A percentile compares a stretch with the other conserved stretches of the same genome.
These are phyloP conservation scores for Phanerochaete carnosa DNA, from an alignment of 768 basidiomycete species.

Conservation along the genomic window DNA sequence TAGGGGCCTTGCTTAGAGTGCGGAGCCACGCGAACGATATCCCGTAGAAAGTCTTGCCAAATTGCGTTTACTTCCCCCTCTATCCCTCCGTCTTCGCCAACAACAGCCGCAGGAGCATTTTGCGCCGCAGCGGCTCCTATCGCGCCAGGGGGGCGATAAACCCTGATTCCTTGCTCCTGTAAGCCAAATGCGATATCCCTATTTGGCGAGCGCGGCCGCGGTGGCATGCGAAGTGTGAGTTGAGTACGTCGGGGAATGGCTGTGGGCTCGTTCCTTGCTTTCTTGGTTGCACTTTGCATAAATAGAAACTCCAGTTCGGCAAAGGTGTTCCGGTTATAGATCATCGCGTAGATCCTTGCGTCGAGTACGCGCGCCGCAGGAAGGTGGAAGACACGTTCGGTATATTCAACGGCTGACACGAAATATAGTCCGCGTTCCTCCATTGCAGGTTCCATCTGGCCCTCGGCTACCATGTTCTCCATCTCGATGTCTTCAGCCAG, in stretches of 20 bases:
- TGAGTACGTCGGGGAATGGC: not conserved
- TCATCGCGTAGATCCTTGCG: not conserved
- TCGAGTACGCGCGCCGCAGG: not conserved
- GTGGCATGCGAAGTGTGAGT: too few species aligned
- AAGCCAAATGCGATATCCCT: too few species aligned
- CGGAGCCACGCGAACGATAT: not conserved
- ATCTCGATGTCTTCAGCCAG: too few species aligned
- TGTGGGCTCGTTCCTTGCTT: not conserved
- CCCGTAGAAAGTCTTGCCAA: not conserved
- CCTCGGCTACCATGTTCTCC: not conserved
- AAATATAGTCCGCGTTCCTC: not conserved
- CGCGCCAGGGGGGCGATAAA: not conserved
- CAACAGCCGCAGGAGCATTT: not conserved
- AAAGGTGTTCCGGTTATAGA: not conserved
- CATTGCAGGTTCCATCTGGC: not conserved
- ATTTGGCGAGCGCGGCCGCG: too few species aligned
- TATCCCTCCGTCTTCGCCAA: not conserved
- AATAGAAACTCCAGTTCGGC: not conserved
- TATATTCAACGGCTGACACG: not conserved
- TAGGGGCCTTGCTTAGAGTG: not conserved
- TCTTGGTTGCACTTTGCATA: not conserved
- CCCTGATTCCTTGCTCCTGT: not conserved
- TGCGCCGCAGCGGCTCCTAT: not conserved
- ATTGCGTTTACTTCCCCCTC: not conserved
- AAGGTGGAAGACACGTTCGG: not conserved